Conservation (phyloP, 2,329 filamentous ascomycete species). For the Cordyceps cateniannulata region DNA sequence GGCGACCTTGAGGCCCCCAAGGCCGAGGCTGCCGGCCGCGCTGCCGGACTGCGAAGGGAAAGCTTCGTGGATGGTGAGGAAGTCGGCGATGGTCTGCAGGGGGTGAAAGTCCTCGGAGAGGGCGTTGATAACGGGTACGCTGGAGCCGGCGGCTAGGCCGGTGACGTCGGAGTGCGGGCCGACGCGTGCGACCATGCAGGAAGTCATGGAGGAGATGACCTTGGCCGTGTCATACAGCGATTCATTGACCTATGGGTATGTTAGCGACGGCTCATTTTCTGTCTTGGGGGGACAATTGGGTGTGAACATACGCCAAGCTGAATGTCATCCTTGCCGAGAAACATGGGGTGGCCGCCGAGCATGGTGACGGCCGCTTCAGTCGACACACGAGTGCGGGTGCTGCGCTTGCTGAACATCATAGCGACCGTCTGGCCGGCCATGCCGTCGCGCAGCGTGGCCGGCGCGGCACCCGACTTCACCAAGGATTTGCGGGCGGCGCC, state of each 20-base stretch:
- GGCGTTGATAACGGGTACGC: constrained; percentile 78
- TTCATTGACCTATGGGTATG: constrained; percentile 65
- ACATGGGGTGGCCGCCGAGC: constrained; percentile 92
- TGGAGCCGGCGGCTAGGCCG: constrained; percentile 63
- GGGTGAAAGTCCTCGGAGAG: constrained; percentile 90
- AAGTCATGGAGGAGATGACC: constrained; percentile 91
- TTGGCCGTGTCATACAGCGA: constrained; percentile 86
- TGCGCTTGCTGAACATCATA: constrained; percentile 95
- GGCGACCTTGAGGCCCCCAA: constrained; percentile 82
- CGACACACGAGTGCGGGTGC: constrained; percentile 86
- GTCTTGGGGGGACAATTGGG: background rate
- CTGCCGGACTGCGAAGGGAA: constrained; percentile 48
- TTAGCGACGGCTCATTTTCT: background rate
- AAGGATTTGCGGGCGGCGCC: constrained; percentile 68
- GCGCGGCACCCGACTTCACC: constrained; percentile 59
- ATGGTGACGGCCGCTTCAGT: constrained; percentile 86
- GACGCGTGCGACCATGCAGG: constrained; percentile 74
- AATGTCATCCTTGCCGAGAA: constrained; percentile 91
- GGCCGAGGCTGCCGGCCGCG: constrained; percentile 46
- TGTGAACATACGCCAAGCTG: constrained; percentile 68
- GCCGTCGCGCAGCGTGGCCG: constrained; percentile 51
- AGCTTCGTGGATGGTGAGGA: constrained; percentile 79
- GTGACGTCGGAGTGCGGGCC: constrained; percentile 70
- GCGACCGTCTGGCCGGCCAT: constrained; percentile 77
- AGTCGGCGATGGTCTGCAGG: constrained; percentile 89